These are phyloP conservation scores for Colletotrichum eleusines DNA, from an alignment of 2,329 filamentous ascomycete genomes.

Conservation along the genomic window DNA sequence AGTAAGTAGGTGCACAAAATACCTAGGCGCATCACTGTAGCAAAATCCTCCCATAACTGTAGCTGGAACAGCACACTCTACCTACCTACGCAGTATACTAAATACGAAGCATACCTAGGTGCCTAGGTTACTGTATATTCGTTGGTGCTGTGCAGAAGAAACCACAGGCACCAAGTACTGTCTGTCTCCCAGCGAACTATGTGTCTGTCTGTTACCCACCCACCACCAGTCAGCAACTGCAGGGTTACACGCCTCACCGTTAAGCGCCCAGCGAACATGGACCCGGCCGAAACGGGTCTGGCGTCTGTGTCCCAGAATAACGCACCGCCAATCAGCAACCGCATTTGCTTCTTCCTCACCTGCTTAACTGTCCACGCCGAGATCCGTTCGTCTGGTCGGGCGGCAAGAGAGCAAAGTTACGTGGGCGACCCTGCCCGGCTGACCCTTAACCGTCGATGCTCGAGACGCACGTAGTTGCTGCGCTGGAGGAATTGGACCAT, in stretches of 20 bases:
- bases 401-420: conserved; percentile 26
- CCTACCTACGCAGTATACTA: too few species aligned
- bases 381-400: conserved; percentile 26
- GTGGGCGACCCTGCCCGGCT: background rate
- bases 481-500: conserved; percentile 1
- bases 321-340: conserved; percentile 29
- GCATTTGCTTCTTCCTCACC: conserved; percentile 19
- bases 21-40: conserved; percentile 2
- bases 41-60: background rate
- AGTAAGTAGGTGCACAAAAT: background rate
- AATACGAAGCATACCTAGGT: background rate
- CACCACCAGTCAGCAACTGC: conserved; percentile 17
- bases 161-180: background rate
- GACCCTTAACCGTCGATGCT: background rate
- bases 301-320: conserved; percentile 38
- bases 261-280: conserved; percentile 40
- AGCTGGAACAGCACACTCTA: background rate
- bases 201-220: conserved; percentile 4
- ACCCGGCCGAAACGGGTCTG: conserved; percentile 33
- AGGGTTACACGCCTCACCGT: too few species aligned
- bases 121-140: background rate
- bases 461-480: conserved; percentile 15
- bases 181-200: conserved; percentile 25
- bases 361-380: conserved; percentile 32
- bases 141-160: background rate